Conservation (phyloP, 2,329 filamentous ascomycete genomes). For the Gremmenia infestans region DNA sequence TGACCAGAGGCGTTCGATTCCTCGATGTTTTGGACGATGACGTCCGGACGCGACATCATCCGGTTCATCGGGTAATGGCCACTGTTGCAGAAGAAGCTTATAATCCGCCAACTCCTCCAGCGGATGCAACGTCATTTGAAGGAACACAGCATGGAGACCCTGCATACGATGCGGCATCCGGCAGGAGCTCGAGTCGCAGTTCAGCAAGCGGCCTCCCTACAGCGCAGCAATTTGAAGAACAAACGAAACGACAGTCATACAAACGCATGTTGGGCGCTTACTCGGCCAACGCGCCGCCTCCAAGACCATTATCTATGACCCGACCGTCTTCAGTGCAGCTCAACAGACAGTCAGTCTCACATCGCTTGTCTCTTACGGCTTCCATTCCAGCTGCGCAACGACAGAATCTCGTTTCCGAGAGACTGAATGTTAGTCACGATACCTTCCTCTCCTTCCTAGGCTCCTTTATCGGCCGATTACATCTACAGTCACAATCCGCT, state of each 20-base stretch:
- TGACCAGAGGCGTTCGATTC: constrained; percentile 86
- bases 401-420: constrained; percentile 76
- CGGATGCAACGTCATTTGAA: constrained; percentile 48
- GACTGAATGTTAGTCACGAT: constrained; percentile 76
- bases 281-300: constrained; percentile 16
- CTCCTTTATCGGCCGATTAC: constrained; percentile 84
- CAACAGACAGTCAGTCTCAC: constrained; percentile 41
- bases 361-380: constrained; percentile 72
- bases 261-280: constrained; percentile 25
- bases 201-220: constrained; percentile 26
- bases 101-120: constrained; percentile 59
- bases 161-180: constrained; percentile 32
- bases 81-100: constrained; percentile 54
- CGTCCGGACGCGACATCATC: constrained; percentile 42
- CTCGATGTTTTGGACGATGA: constrained; percentile 77
- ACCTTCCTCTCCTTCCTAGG: constrained; percentile 85
- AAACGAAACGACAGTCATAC: constrained; percentile 27
- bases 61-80: constrained; percentile 54
- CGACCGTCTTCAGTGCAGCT: constrained; percentile 20
- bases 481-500: constrained; percentile 87
- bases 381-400: constrained; percentile 58
- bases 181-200: constrained; percentile 28
- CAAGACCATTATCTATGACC: constrained; percentile 25
- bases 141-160: constrained; percentile 38
- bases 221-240: constrained; percentile 24